Evolutionary conservation across 805 yeast genomes (phyloP), one percentile per base, ranked within the genome.

Genomic region (Sugiyamaella americana): DNA sequence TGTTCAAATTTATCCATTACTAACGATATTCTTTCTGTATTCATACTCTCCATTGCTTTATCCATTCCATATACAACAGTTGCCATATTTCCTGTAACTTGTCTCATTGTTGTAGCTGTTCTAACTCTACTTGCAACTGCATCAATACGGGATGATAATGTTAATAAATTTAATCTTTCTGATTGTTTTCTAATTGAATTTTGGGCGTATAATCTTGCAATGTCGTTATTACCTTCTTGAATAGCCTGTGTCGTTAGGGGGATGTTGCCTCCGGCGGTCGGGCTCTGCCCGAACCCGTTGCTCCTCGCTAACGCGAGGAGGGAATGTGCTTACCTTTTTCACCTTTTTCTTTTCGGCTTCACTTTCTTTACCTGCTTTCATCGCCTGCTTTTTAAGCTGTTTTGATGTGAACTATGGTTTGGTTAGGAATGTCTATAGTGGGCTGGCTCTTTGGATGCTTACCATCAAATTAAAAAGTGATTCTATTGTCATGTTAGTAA

Each of bases 1-100:
- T 75, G 79, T 65, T 93, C 99, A 63, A 93, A 93, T 64, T 87
- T 89, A 65, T 93, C 98, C 98, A 93, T 93, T 10, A 93, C 91
- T 66, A 88, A 67, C 3, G 97, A 87, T 24, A 93, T 93, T 57
- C 79, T 80, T 65, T 93, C 98, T 52, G 93, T 70, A 64, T 93
- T 93, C 98, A 93, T 93, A 19, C 91, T 82, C 58, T 87, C 93
- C 69, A 93, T 75, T 1, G 98, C 98, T 59, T 79, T 81, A 65
- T 93, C 98, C 98, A 93, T 91, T 6, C 97, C 97, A 60, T 75
- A 80, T 48, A 94, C 93, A 10, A 91, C 98, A 41, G 77, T 80
- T 5, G 93, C 78, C 98, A 93, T 93, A 57, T 88, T 89, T 1
- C 89, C 88, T 0, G 96, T 87, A 8, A 93, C 96, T 42, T 86